Conservation (phyloP, 2,329 filamentous ascomycete species). For the Curvularia hawaiiensis region DNA sequence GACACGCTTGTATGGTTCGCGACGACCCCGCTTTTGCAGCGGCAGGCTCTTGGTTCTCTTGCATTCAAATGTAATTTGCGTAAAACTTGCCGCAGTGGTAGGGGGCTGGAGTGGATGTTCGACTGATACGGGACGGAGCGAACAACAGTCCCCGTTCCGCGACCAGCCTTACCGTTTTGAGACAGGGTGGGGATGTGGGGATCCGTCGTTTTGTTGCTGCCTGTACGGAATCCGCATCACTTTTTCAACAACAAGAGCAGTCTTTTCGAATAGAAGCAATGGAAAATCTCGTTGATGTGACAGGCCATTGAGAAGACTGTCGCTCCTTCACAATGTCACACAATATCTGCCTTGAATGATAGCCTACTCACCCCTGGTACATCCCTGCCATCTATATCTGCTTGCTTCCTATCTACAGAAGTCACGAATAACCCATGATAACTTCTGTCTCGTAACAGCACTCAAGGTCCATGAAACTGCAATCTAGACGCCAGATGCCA, state of each 20-base stretch:
- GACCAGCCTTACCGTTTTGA: slow-evolving; percentile 1
- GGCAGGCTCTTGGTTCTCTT: slow-evolving; percentile 25
- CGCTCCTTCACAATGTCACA: background rate
- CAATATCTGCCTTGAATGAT: background rate
- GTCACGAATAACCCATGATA: no score
- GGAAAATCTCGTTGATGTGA: background rate
- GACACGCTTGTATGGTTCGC: slow-evolving; percentile 41
- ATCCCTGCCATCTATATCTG: background rate
- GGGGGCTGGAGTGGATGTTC: background rate
- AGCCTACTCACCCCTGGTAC: background rate
- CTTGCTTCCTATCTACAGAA: no score
- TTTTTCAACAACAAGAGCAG: background rate
- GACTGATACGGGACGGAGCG: slow-evolving; percentile 15
- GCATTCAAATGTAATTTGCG: slow-evolving; percentile 27
- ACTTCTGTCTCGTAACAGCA: background rate
- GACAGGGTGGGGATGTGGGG: background rate
- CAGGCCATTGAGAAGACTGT: no score
- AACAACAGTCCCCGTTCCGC: slow-evolving; percentile 8
- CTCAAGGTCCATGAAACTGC: background rate
- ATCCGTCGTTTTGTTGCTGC: background rate
- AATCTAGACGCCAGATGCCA: slow-evolving; percentile 4
- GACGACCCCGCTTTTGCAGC: slow-evolving; percentile 15
- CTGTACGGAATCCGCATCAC: background rate
- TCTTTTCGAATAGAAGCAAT: background rate
- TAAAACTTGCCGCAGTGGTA: background rate